These are phyloP conservation scores for Cladophialophora immunda DNA, from an alignment of 2,329 filamentous ascomycete species.

Conservation along the genomic window DNA sequence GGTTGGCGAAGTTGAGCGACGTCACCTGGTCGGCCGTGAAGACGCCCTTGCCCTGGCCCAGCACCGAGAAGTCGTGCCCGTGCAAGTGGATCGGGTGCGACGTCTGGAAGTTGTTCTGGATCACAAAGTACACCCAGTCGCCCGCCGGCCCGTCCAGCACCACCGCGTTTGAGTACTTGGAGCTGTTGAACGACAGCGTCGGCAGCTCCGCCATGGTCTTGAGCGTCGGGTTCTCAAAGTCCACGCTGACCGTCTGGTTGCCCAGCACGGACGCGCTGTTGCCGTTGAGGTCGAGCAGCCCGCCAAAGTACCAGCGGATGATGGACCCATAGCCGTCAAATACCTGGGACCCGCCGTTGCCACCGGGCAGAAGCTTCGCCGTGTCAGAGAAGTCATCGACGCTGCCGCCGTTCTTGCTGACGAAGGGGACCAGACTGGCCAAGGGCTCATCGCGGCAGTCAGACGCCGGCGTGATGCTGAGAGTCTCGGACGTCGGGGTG, in stretches of 20 bases:
- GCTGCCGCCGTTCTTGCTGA: slow-evolving; percentile 32
- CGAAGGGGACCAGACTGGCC: slow-evolving; percentile 34
- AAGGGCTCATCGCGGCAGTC: slow-evolving; percentile 39
- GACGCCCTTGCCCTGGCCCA: slow-evolving; percentile 60
- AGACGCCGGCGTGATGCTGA: slow-evolving; percentile 22
- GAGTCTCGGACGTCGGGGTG: slow-evolving; percentile 25
- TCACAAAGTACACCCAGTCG: slow-evolving; percentile 41
- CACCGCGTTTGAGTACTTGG: slow-evolving; percentile 33
- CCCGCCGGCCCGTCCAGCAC: slow-evolving; percentile 35
- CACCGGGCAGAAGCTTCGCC: slow-evolving; percentile 36
- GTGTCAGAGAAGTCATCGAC: slow-evolving; percentile 22
- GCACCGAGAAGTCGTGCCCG: slow-evolving; percentile 73
- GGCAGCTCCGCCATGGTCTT: slow-evolving; percentile 37
- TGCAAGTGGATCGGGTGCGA: slow-evolving; percentile 74
- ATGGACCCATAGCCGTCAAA: slow-evolving; percentile 34
- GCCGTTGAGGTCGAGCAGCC: slow-evolving; percentile 11
- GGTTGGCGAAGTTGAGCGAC: slow-evolving; percentile 67
- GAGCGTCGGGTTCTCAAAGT: slow-evolving; percentile 35
- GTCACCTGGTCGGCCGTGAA: slow-evolving; percentile 61
- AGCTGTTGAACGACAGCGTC: slow-evolving; percentile 35
- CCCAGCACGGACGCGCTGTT: slow-evolving; percentile 29
- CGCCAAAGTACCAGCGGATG: slow-evolving; percentile 36
- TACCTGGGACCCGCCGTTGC: slow-evolving; percentile 32
- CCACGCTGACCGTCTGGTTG: slow-evolving; percentile 32
- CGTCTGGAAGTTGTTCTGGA: slow-evolving; percentile 42